These are phyloP conservation scores for Rhizopogon vesiculosus DNA, from an alignment of 768 basidiomycete species.

Conservation along the genomic window DNA sequence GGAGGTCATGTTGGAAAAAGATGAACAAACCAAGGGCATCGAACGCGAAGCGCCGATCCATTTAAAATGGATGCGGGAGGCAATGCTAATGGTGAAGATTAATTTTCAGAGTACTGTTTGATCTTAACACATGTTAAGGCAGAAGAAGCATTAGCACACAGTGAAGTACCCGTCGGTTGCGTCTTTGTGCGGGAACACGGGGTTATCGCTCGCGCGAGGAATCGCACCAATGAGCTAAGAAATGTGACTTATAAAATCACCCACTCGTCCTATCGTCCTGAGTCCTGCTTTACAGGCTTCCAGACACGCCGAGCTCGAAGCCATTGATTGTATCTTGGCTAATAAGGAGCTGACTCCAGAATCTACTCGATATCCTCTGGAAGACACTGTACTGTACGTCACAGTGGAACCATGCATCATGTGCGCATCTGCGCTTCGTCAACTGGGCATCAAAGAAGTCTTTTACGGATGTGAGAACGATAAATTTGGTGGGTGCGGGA, in stretches of 20 bases:
- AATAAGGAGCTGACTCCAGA: conserved; percentile 53
- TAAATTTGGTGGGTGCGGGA: conserved; percentile 94
- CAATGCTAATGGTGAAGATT: conserved; percentile 69
- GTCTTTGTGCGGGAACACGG: conserved; percentile 80
- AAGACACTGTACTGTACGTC: conserved; percentile 84
- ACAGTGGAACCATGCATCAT: conserved; percentile 99
- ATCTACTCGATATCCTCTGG: conserved; percentile 52
- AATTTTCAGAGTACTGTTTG: background rate
- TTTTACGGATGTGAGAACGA: conserved; percentile 95
- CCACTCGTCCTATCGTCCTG: background rate
- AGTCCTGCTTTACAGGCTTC: conserved; percentile 63
- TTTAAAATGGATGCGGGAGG: conserved; percentile 75
- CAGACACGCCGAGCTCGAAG: conserved; percentile 95
- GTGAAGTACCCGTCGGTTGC: conserved; percentile 96
- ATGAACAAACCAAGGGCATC: background rate
- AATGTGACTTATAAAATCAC: conserved; percentile 53
- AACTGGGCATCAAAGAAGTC: conserved; percentile 86
- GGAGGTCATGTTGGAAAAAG: background rate
- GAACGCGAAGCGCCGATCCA: conserved; percentile 22
- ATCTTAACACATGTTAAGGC: conserved; percentile 43
- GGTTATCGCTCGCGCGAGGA: conserved; percentile 83
- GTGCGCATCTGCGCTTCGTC: conserved; percentile 95
- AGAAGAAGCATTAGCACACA: conserved; percentile 76
- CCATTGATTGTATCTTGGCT: conserved; percentile 83
- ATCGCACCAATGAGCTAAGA: conserved; percentile 89